Percentiles rank a stretch among this genome's conserved stretches.
phyloP scores from a whole-genome alignment of 2,329 filamentous ascomycete genomes.

The Aphanocladium album region DNA sequence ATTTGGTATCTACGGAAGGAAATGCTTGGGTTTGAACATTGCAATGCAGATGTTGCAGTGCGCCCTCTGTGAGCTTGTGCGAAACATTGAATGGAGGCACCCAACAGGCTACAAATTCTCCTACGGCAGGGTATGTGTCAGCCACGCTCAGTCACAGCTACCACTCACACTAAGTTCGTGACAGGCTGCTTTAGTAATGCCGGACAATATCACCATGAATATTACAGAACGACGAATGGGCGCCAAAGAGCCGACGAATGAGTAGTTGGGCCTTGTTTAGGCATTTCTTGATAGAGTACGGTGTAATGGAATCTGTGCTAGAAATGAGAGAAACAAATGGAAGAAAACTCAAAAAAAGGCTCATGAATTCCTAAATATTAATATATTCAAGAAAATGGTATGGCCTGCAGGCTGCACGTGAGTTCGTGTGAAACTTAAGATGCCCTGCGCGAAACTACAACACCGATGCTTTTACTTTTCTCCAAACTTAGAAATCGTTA shows the following conservation, averaged over 20 bases:
- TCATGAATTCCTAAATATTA: no score
- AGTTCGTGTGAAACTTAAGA: neutral
- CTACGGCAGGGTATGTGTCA: neutral
- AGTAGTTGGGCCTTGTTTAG: neutral
- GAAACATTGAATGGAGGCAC: constrained; percentile 6
- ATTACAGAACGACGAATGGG: neutral
- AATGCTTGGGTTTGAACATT: neutral
- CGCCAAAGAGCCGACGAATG: neutral
- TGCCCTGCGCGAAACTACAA: no score
- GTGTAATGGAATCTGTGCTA: no score
- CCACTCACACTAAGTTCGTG: neutral
- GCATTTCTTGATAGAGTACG: no score
- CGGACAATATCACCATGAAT: neutral
- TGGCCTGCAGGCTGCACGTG: constrained; percentile 1
- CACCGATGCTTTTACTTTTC: neutral
- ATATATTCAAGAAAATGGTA: no score
- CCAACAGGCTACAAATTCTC: constrained; percentile 1
- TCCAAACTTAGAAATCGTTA: neutral
- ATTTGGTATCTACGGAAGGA: neutral
- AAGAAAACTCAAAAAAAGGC: neutral
- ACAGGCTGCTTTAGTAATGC: constrained; percentile 2
- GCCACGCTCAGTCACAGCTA: rapidly evolving
- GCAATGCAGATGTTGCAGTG: constrained; percentile 3
- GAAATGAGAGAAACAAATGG: neutral
- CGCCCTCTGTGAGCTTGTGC: constrained; percentile 3